Conservation (phyloP, 805 yeast species). For the Starmerella cellae region DNA sequence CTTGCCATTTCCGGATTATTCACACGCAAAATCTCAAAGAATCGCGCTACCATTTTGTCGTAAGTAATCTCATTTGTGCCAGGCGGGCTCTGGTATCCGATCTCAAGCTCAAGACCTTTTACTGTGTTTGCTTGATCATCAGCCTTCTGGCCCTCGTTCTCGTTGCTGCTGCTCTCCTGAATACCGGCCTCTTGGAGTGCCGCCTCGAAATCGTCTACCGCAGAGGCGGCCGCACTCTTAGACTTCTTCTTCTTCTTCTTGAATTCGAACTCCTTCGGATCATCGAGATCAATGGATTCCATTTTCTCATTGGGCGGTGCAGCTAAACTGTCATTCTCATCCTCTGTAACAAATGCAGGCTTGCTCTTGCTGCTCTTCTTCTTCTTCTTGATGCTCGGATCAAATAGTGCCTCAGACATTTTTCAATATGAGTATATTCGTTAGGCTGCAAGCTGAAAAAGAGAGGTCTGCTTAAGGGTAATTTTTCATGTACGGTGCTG, state of each 20-base stretch:
- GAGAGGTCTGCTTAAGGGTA: not conserved
- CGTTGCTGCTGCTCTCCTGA: conserved; percentile 28
- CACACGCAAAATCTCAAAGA: conserved; percentile 70
- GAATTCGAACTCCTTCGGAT: conserved; percentile 24
- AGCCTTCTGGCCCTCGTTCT: conserved; percentile 9
- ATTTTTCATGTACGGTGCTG: not conserved
- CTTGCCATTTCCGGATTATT: conserved; percentile 98
- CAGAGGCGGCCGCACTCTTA: conserved; percentile 43
- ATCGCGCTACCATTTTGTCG: conserved; percentile 64
- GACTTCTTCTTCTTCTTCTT: conserved; percentile 73
- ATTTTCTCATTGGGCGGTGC: conserved; percentile 36
- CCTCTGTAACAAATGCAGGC: conserved; percentile 29
- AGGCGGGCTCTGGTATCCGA: conserved; percentile 15
- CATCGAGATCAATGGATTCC: conserved; percentile 11
- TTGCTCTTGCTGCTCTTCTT: conserved; percentile 27
- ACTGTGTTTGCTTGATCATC: conserved; percentile 21
- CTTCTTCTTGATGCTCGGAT: conserved; percentile 29
- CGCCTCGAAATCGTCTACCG: conserved; percentile 71
- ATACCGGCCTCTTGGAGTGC: conserved; percentile 85
- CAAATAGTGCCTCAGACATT: conserved; percentile 24
- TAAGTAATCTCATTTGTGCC: conserved; percentile 40
- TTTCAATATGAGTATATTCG: not conserved
- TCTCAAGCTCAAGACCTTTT: conserved; percentile 12
- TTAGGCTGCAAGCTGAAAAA: not conserved
- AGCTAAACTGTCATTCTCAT: conserved; percentile 35